Percentiles rank a stretch among this genome's conserved stretches.
phyloP scores from a whole-genome alignment of 139 green algal species.

The Chlorella sp. region DNA sequence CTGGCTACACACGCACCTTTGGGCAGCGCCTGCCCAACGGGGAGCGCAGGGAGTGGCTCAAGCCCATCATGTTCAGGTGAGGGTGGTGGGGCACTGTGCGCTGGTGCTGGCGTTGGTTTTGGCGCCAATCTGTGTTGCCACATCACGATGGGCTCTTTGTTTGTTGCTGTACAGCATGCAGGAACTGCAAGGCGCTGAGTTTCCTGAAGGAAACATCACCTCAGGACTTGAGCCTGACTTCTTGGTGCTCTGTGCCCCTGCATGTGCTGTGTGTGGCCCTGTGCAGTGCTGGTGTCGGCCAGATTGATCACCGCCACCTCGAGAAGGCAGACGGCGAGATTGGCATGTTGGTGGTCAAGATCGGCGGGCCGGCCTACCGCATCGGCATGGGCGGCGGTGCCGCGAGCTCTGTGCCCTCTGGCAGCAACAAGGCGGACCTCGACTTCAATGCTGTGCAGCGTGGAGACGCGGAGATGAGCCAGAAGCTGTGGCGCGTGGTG shows the following conservation, averaged over 20 bases:
- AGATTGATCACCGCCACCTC: slow-evolving; percentile 80
- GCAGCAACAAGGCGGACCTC: slow-evolving; percentile 63
- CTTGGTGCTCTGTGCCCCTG: too few relatives aligned
- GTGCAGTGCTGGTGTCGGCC: slow-evolving; percentile 82
- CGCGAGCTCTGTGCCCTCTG: slow-evolving; percentile 72
- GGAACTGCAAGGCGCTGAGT: too few relatives aligned
- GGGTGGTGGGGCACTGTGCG: too few relatives aligned
- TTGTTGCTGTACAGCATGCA: too few relatives aligned
- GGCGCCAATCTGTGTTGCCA: too few relatives aligned
- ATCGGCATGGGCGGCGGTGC: slow-evolving; percentile 98
- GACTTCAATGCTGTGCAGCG: slow-evolving; percentile 99
- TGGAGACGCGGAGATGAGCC: slow-evolving; percentile 93
- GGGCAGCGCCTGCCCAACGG: slow-evolving; percentile 81
- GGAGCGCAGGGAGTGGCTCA: slow-evolving; percentile 95
- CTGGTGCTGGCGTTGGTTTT: too few relatives aligned
- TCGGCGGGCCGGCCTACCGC: slow-evolving; percentile 95
- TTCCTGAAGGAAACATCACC: too few relatives aligned
- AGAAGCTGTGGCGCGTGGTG: slow-evolving; percentile 98
- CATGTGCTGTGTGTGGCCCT: too few relatives aligned
- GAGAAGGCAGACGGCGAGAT: slow-evolving; percentile 59
- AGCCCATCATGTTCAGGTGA: slow-evolving; percentile 99
- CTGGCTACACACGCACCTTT: slow-evolving; percentile 92
- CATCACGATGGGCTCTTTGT: too few relatives aligned
- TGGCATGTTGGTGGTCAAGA: slow-evolving; percentile 98
- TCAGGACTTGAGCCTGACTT: too few relatives aligned